phyloP scores from a whole-genome alignment of 768 basidiomycete species.

The Collybia mongolica region DNA sequence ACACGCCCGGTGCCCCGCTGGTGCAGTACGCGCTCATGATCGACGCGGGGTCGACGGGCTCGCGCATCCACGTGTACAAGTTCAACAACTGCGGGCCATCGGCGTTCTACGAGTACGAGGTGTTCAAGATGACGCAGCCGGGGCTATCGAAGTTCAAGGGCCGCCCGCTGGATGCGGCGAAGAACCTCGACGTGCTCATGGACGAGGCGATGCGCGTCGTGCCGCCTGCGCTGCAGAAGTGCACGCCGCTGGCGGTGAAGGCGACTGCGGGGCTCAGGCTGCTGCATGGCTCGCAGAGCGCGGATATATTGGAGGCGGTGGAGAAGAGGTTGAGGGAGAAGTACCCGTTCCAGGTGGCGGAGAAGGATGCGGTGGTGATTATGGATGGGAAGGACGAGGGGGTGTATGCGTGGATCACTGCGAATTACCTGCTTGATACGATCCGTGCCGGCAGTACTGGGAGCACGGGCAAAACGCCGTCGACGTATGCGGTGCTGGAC shows the following conservation, averaged over 20 bases:
- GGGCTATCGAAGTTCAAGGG: constrained; percentile 70
- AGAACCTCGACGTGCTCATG: constrained; percentile 74
- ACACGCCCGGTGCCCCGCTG: constrained; percentile 48
- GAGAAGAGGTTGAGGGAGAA: constrained; percentile 48
- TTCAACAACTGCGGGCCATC: constrained; percentile 86
- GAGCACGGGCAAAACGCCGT: constrained; percentile 18
- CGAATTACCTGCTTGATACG: constrained; percentile 85
- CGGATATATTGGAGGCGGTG: constrained; percentile 77
- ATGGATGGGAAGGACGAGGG: constrained; percentile 98
- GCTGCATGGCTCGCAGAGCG: constrained; percentile 59
- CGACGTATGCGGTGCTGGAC: constrained; percentile 83
- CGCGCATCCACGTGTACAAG: constrained; percentile 97
- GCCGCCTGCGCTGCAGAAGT: constrained; percentile 61
- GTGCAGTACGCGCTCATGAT: constrained; percentile 97
- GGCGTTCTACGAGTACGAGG: constrained; percentile 88
- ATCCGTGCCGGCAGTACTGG: constrained; percentile 54
- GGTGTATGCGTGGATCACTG: constrained; percentile 98
- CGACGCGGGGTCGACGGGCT: constrained; percentile 97
- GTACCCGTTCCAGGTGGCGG: constrained; percentile 64
- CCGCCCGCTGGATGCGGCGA: constrained; percentile 69
- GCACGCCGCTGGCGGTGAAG: constrained; percentile 89
- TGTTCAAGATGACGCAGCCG: constrained; percentile 79
- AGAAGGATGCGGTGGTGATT: constrained; percentile 69
- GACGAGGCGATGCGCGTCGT: constrained; percentile 80
- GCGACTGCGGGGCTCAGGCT: constrained; percentile 87